These are phyloP conservation scores for Selaginella moellendorffii DNA, from an alignment of 75 land plant species.

Conservation along the genomic window DNA sequence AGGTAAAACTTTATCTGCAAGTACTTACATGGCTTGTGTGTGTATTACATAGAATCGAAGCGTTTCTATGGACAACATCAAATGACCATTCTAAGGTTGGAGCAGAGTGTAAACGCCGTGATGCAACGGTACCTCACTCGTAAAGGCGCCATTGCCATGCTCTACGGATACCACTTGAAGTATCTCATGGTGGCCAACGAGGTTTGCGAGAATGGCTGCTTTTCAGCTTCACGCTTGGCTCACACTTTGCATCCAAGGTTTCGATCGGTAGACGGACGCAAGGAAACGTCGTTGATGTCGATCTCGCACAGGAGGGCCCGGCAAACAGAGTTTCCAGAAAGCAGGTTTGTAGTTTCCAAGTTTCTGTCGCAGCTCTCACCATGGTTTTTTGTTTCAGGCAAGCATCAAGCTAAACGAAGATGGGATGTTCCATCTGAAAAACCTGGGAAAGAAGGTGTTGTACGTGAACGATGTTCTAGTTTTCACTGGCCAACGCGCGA, in stretches of 20 bases:
- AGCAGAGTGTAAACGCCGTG: conserved; percentile 51
- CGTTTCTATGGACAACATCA: conserved; percentile 43
- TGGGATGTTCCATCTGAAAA: conserved; percentile 55
- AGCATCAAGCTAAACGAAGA: conserved; percentile 60
- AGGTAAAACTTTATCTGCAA: conserved; percentile 31
- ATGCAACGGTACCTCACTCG: conserved; percentile 55
- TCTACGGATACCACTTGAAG: conserved; percentile 60
- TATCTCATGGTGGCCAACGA: conserved; percentile 61
- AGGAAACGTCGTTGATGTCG: conserved; percentile 64
- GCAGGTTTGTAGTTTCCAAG: too few relatives aligned
- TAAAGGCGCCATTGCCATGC: conserved; percentile 69
- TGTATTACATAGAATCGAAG: conserved; percentile 34
- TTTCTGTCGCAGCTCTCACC: too few relatives aligned
- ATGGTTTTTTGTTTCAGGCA: too few relatives aligned
- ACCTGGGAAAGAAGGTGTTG: conserved; percentile 51
- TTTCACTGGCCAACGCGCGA: conserved; percentile 30
- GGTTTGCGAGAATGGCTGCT: too few relatives aligned
- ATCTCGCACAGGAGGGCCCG: conserved; percentile 68
- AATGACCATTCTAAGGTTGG: conserved; percentile 57
- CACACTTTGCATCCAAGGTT: conserved; percentile 38
- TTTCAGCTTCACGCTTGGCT: too few relatives aligned
- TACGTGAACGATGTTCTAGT: conserved; percentile 54
- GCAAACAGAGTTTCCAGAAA: conserved; percentile 82
- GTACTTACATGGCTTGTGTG: neutral
- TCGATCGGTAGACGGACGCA: conserved; percentile 57